phyloP scores from a whole-genome alignment of 2,329 filamentous ascomycete genomes.

The Fusarium armeniacum region DNA sequence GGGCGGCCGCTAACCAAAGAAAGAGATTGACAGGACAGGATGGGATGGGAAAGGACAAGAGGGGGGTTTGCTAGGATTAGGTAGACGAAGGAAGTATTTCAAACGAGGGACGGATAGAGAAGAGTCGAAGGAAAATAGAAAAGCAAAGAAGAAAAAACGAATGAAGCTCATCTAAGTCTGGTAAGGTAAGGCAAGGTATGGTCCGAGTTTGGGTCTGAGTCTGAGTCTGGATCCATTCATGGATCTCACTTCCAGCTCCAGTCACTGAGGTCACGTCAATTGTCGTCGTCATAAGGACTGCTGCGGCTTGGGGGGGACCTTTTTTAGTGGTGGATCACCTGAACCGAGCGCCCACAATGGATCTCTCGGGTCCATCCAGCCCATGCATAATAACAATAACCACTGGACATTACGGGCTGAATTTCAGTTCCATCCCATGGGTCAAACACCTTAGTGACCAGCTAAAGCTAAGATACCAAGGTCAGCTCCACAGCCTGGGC shows the following conservation, averaged over 20 bases:
- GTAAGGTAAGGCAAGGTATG: slow-evolving; percentile 13
- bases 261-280: slow-evolving; percentile 19
- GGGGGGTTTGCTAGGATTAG: slow-evolving; percentile 12
- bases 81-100: slow-evolving; percentile 10
- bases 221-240: slow-evolving; percentile 1
- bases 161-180: slow-evolving; percentile 13
- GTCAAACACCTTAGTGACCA: slow-evolving; percentile 12
- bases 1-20: slow-evolving; percentile 25
- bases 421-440: slow-evolving; percentile 9
- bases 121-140: slow-evolving; percentile 35
- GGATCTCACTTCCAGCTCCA: slow-evolving; percentile 19
- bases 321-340: slow-evolving; percentile 28
- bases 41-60: slow-evolving; percentile 5
- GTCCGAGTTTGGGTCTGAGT: slow-evolving; percentile 18
- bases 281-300: slow-evolving; percentile 41
- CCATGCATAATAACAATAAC: slow-evolving; percentile 14
- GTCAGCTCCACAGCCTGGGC: slow-evolving; percentile 12
- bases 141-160: slow-evolving; percentile 31
- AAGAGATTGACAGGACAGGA: slow-evolving; percentile 13
- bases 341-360: slow-evolving; percentile 10
- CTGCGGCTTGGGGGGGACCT: slow-evolving; percentile 14
- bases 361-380: slow-evolving; percentile 6
- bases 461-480: background rate
- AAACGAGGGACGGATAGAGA: slow-evolving; percentile 12
- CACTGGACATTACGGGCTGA: slow-evolving; percentile 10